These are phyloP conservation scores for Omphalea diandra DNA, from an alignment of 441 rosid genomes.

Conservation along the genomic window DNA sequence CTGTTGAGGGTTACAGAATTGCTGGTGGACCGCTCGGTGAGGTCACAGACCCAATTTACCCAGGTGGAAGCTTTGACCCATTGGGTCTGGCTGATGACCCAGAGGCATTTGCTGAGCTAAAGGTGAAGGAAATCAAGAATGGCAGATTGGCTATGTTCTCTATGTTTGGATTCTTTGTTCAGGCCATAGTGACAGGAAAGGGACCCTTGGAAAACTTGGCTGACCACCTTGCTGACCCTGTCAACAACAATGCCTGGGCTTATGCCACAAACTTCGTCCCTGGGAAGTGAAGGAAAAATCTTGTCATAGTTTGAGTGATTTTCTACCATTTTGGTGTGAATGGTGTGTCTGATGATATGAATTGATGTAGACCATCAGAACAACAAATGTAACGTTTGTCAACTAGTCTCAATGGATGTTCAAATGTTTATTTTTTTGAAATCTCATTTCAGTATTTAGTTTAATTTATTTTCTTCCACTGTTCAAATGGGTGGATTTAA, in stretches of 20 bases:
- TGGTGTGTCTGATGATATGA: too few species aligned
- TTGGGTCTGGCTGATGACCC: constrained; percentile 36
- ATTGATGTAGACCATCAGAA: too few species aligned
- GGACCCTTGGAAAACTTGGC: constrained; percentile 37
- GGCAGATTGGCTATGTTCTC: constrained; percentile 40
- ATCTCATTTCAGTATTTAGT: too few species aligned
- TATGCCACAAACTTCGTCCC: constrained; percentile 42
- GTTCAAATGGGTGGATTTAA: too few species aligned
- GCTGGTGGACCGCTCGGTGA: constrained; percentile 35
- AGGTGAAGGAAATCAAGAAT: constrained; percentile 36
- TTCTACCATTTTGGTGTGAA: too few species aligned
- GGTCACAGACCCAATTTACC: constrained; percentile 29
- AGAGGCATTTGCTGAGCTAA: constrained; percentile 36
- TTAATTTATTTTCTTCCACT: too few species aligned
- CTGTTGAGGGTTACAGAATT: constrained; percentile 36
- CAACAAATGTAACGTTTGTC: too few species aligned
- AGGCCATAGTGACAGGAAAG: constrained; percentile 39
- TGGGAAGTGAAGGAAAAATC: constrained; percentile 29
- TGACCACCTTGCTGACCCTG: constrained; percentile 35
- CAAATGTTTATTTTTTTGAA: too few species aligned
- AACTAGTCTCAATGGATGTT: too few species aligned
- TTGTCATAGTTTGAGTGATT: too few species aligned
- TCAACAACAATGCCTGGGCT: constrained; percentile 35
- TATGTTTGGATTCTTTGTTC: constrained; percentile 41
- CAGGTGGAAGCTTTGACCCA: constrained; percentile 32